A percentile compares a stretch with the other conserved stretches of the same genome.
Evolutionary conservation across 2,329 filamentous ascomycete genomes (phyloP).

Genomic region (Paradendryphiella salina): DNA sequence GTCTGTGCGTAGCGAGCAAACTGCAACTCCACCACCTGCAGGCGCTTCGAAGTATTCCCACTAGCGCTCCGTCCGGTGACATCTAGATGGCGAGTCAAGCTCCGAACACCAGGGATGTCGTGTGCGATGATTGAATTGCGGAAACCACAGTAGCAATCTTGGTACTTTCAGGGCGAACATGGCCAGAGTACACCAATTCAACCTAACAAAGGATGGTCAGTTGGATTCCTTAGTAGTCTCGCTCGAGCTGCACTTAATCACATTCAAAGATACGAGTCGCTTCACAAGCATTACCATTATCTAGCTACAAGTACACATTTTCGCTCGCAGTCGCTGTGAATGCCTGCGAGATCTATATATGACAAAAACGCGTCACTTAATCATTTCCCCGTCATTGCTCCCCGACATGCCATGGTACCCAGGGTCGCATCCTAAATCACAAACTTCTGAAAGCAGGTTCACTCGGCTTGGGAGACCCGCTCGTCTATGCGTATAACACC

Average conservation of each 20-base stretch:
- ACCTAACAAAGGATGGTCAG: too few relatives aligned
- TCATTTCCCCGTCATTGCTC: conserved; percentile 36
- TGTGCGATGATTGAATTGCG: too few relatives aligned
- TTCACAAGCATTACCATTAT: conserved; percentile 41
- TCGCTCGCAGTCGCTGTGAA: conserved; percentile 22
- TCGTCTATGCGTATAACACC: conserved; percentile 44
- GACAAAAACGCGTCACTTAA: conserved; percentile 37
- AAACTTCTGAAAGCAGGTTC: conserved; percentile 17
- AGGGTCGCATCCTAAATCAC: conserved; percentile 15
- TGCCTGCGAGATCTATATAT: conserved; percentile 37
- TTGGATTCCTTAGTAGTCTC: too few relatives aligned
- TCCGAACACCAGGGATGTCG: too few relatives aligned
- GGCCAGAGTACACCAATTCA: too few relatives aligned
- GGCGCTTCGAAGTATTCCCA: background rate
- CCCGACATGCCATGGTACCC: conserved; percentile 28
- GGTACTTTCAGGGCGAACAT: too few relatives aligned
- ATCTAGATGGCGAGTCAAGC: too few relatives aligned
- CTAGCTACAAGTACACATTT: conserved; percentile 34
- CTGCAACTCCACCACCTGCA: conserved; percentile 4
- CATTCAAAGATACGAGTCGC: background rate
- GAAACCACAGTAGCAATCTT: too few relatives aligned
- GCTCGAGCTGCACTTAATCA: background rate
- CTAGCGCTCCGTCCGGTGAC: background rate
- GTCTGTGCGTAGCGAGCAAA: conserved; percentile 10
- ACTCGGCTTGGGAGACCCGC: conserved; percentile 28